A percentile compares a stretch with the other conserved stretches of the same genome.
These are phyloP conservation scores for Solanum ahanhuiri DNA, from an alignment of 257 asterid genomes.

Conservation along the genomic window DNA sequence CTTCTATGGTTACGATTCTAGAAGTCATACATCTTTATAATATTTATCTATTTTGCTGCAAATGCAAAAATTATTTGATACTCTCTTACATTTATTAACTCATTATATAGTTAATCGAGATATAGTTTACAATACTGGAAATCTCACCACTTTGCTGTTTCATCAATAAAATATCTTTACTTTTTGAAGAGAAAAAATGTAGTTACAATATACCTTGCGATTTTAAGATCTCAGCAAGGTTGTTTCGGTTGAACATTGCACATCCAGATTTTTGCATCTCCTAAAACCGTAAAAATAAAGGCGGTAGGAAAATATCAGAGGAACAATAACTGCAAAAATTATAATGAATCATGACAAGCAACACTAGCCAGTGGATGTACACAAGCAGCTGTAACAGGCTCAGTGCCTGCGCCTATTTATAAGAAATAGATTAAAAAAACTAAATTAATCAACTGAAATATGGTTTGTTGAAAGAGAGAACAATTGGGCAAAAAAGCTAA, in stretches of 20 bases:
- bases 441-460: background rate
- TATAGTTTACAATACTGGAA: background rate
- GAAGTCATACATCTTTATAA: background rate
- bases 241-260: conserved; percentile 33
- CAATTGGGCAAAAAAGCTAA: background rate
- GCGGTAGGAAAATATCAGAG: background rate
- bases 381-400: background rate
- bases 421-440: background rate
- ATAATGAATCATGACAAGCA: background rate
- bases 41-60: background rate
- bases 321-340: background rate
- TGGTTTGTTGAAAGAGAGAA: background rate
- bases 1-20: background rate
- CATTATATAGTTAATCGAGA: background rate
- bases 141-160: background rate
- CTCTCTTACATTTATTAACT: background rate
- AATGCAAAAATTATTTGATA: background rate
- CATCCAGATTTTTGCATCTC: conserved; percentile 64
- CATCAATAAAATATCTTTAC: background rate
- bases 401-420: background rate
- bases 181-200: background rate
- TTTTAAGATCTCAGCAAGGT: conserved; percentile 70
- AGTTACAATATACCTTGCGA: conserved; percentile 42
- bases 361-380: background rate
- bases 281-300: conserved; percentile 21